Conservation (phyloP, 495 filamentous ascomycete species). For the Barbatosphaeria neglecta region DNA sequence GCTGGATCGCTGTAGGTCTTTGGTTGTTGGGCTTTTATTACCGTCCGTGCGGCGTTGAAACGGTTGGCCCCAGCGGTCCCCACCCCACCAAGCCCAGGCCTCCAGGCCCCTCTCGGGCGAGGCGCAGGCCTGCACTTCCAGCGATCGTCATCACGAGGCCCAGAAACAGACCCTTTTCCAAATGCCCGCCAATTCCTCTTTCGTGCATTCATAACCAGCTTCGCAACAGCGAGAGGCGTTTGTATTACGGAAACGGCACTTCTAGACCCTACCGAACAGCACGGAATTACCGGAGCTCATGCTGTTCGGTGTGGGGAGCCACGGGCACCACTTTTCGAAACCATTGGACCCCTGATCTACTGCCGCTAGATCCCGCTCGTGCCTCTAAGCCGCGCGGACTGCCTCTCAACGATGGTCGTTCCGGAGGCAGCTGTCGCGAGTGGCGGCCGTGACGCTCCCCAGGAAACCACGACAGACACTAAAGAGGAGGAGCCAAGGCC, state of each 20-base stretch:
- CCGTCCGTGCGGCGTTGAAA: too few species aligned
- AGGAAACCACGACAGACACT: background rate
- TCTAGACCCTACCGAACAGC: background rate
- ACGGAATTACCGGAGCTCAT: background rate
- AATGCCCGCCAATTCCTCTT: background rate
- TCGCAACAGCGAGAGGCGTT: background rate
- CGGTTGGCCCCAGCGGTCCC: too few species aligned
- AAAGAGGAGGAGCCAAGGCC: background rate
- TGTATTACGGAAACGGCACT: background rate
- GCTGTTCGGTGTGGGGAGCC: background rate
- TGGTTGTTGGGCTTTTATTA: too few species aligned
- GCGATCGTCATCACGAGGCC: background rate
- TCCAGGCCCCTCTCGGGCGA: too few species aligned
- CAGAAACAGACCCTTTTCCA: background rate
- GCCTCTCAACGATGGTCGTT: background rate
- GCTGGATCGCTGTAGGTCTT: too few species aligned
- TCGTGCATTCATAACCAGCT: background rate
- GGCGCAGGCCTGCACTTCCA: too few species aligned
- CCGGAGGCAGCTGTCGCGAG: slow-evolving; percentile 3
- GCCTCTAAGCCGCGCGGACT: background rate
- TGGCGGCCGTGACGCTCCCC: slow-evolving; percentile 2
- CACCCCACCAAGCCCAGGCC: too few species aligned
- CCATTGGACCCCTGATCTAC: background rate
- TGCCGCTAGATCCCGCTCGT: background rate
- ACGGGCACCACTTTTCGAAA: background rate